Percentiles rank a stretch among this genome's conserved stretches.
Evolutionary conservation across 768 basidiomycete species (phyloP).

Genomic region (Mycena vulgaris): DNA sequence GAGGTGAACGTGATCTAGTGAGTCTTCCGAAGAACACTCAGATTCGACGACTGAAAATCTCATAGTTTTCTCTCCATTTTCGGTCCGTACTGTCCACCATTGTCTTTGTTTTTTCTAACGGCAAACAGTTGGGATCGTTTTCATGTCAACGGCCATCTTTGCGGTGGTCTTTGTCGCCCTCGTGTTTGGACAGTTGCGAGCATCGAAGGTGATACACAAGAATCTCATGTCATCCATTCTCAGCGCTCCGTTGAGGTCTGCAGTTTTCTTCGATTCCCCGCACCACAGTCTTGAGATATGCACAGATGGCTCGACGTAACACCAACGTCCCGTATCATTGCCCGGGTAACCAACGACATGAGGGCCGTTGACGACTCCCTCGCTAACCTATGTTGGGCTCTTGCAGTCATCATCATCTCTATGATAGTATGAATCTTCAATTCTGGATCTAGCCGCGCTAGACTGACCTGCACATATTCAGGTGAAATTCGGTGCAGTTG

Average conservation of each 20-base stretch:
- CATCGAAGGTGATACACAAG: conserved; percentile 58
- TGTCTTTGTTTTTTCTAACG: background rate
- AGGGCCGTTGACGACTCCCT: conserved; percentile 48
- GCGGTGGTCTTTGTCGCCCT: conserved; percentile 44
- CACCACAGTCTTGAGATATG: conserved; percentile 60
- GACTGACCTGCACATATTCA: conserved; percentile 4
- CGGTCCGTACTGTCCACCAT: background rate
- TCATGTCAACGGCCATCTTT: conserved; percentile 44
- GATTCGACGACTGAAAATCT: background rate
- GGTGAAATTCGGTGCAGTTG: conserved; percentile 48
- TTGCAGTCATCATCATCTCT: conserved; percentile 48
- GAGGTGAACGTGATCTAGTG: conserved; percentile 28
- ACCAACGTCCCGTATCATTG: conserved; percentile 56
- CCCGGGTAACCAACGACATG: conserved; percentile 66
- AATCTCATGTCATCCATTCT: conserved; percentile 57
- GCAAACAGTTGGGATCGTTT: conserved; percentile 42
- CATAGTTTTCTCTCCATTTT: conserved; percentile 23
- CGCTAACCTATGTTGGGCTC: conserved; percentile 47
- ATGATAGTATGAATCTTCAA: conserved; percentile 47
- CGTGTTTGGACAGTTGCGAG: conserved; percentile 56
- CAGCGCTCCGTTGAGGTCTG: conserved; percentile 65
- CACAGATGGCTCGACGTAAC: conserved; percentile 38
- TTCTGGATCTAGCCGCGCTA: background rate
- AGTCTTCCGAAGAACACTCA: background rate
- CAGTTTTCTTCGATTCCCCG: conserved; percentile 60